phyloP scores from a whole-genome alignment of 129 eudicot species.

The Pseudognaphalium luteoalbum region DNA sequence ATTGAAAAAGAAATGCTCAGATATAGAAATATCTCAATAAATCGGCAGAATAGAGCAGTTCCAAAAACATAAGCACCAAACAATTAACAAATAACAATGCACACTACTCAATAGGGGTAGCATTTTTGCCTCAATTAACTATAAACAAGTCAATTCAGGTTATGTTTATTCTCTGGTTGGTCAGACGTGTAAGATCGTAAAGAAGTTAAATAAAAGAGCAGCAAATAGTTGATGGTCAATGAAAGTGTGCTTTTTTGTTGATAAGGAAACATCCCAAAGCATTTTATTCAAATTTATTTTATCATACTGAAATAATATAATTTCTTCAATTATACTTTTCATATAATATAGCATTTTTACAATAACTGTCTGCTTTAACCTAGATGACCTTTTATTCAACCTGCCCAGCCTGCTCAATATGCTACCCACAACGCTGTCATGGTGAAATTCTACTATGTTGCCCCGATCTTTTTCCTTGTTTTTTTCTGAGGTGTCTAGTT shows the following conservation, averaged over 20 bases:
- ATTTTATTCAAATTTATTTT: too few relatives aligned
- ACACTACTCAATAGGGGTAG: not conserved
- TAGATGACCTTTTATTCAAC: not conserved
- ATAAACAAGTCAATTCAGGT: not conserved
- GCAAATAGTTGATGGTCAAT: not conserved
- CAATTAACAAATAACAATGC: not conserved
- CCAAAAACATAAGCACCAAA: not conserved
- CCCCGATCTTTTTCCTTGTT: not conserved
- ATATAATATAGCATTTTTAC: not conserved
- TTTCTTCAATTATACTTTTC: not conserved
- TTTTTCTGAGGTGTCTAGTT: not conserved
- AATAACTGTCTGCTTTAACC: not conserved
- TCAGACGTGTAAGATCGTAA: not conserved
- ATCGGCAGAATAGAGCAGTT: not conserved
- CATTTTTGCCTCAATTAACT: not conserved
- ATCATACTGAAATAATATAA: not conserved
- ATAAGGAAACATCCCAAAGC: not conserved
- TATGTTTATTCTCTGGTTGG: not conserved
- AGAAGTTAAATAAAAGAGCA: not conserved
- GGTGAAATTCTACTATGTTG: not conserved
- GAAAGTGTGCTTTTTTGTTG: not conserved
- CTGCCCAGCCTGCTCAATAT: not conserved
- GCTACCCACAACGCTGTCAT: not conserved
- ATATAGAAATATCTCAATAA: not conserved
- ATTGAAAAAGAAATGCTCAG: not conserved